Evolutionary conservation across 768 basidiomycete genomes (phyloP), one percentile per base, ranked within the genome.

Genomic region (Cyclocybe aegerita): DNA sequence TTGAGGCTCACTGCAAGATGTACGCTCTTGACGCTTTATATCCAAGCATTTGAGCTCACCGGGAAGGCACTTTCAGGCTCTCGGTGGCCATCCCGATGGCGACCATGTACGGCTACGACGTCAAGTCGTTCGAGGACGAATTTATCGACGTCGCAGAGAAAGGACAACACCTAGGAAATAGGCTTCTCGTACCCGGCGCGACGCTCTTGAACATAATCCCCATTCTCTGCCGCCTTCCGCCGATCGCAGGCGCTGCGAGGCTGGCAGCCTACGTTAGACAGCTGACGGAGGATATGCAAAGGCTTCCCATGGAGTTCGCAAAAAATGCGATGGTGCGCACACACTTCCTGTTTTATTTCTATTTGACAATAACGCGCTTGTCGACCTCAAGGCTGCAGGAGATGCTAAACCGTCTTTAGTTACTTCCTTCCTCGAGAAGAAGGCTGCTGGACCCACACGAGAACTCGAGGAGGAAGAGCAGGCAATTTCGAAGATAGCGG

Each of bases 61-160:
- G 38, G 35, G 33, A 15, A 15, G 6, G 2, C 7, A 37, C 15
- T 35, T 43, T 10, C 31, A 70, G 70, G 14, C 63, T 65, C 12
- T 47, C 64, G 4, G 64, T 64, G 9, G 60, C 63, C 7, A 64
- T 68, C 7, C 65, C 71, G 39, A 65, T 75, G 64, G 61, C 65
- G 1, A 61, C 68, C 9, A 64, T 71, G 23, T 74, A 75, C 29
- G 71, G 71, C n/a, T 68, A 72, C 43, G 57, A 65, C 12, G 64
- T 71, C 35, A 51, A 61, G 17, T 59, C 63, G 16, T 53, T 59
- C 30, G 56, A 60, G 4, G 75, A 76, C 47, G 60, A 64, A 9
- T 72, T 72, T 49, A 60, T 74, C 30, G 53, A 57, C 2, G 59
- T 64, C 9, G 69, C 70, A 1, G 66, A 72, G 54, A 59, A 49